Percentiles rank a stretch among this genome's conserved stretches.
These are phyloP conservation scores for Mycena venus DNA, from an alignment of 768 basidiomycete species.

Conservation along the genomic window DNA sequence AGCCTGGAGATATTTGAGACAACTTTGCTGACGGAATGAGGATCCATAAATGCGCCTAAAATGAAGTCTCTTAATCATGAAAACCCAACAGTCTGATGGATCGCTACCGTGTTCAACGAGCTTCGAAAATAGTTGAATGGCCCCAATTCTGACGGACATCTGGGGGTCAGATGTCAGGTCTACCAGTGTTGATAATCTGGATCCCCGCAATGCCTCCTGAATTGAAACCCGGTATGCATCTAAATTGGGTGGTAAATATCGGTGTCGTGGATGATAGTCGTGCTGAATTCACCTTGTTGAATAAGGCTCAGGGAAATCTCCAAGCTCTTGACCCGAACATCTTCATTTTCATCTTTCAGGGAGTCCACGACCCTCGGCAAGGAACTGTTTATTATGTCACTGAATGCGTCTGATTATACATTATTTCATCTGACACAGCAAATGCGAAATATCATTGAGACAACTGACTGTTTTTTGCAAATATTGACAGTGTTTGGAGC, in stretches of 20 bases:
- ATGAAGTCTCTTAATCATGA: not conserved
- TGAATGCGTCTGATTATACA: not conserved
- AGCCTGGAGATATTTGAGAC: not conserved
- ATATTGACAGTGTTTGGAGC: not conserved
- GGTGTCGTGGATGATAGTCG: not conserved
- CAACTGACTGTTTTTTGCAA: slow-evolving; percentile 6
- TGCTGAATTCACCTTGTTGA: slow-evolving; percentile 3
- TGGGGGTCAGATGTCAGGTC: not conserved
- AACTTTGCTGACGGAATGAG: not conserved
- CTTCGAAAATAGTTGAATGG: not conserved
- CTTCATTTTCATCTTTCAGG: not conserved
- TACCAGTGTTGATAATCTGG: not conserved
- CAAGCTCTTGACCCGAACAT: not conserved
- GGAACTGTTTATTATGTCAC: slow-evolving; percentile 1
- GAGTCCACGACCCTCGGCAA: not conserved
- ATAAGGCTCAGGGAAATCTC: not conserved
- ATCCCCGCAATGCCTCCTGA: not conserved
- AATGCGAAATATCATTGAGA: not conserved
- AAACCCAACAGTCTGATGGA: not conserved
- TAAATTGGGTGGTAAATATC: not conserved
- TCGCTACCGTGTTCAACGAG: not conserved
- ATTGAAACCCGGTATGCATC: not conserved
- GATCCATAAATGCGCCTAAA: not conserved
- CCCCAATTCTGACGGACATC: not conserved
- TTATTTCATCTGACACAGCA: not conserved